Evolutionary conservation across 1,139 yeast genomes (phyloP).

Genomic region (Zygosaccharomyces sapae): DNA sequence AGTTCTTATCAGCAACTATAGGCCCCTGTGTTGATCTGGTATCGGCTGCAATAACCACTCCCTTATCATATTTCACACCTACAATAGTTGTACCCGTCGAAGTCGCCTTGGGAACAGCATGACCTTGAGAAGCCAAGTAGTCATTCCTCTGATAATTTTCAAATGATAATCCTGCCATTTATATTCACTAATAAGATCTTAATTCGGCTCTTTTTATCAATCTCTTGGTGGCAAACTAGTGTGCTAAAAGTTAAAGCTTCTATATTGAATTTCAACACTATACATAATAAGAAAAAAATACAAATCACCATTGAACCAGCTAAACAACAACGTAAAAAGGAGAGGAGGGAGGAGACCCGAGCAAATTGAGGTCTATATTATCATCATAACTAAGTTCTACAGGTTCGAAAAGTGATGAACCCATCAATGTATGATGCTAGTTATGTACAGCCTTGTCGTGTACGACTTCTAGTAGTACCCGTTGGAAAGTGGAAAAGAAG

Average conservation of each 20-base stretch:
- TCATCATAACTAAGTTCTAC: neutral
- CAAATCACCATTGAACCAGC: neutral
- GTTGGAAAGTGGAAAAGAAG: conserved; percentile 49
- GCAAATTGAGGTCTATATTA: neutral
- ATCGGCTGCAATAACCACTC: conserved; percentile 97
- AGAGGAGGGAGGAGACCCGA: neutral
- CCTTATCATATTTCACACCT: conserved; percentile 86
- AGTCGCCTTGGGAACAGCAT: conserved; percentile 78
- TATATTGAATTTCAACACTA: neutral
- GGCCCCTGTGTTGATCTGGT: conserved; percentile 96
- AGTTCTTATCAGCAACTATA: conserved; percentile 95
- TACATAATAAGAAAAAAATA: neutral
- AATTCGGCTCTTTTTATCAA: neutral
- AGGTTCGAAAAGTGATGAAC: conserved; percentile 6
- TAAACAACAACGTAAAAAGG: neutral
- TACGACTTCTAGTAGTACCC: conserved; percentile 69
- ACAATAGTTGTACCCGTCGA: conserved; percentile 99
- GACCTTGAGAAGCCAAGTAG: conserved; percentile 65
- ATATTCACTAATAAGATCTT: conserved; percentile 1
- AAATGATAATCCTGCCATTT: conserved; percentile 86
- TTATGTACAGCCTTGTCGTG: conserved; percentile 53
- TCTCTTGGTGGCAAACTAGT: conserved; percentile 15
- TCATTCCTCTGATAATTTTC: conserved; percentile 90
- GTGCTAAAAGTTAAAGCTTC: neutral
- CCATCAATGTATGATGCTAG: conserved; percentile 14